Conservation (phyloP, 2,329 filamentous ascomycete genomes). For the Apiospora kogelbergensis region DNA sequence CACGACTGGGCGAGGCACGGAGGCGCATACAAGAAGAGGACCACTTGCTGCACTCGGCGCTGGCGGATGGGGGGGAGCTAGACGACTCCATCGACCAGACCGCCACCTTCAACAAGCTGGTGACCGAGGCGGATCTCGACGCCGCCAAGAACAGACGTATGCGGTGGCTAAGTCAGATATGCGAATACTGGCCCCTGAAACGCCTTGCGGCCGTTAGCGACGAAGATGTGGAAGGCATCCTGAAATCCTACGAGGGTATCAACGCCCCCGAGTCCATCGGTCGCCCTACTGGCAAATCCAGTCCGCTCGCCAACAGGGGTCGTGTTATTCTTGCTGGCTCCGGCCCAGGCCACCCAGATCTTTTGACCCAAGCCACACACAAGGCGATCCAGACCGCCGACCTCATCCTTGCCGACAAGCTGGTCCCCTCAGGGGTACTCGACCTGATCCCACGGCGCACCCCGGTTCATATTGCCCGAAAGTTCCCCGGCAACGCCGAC, state of each 20-base stretch:
- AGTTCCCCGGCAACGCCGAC: slow-evolving; percentile 97
- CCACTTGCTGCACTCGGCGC: slow-evolving; percentile 37
- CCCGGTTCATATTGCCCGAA: slow-evolving; percentile 87
- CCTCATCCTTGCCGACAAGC: slow-evolving; percentile 81
- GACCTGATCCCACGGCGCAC: slow-evolving; percentile 89
- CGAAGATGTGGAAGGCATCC: slow-evolving; percentile 71
- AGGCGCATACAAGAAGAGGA: slow-evolving; percentile 74
- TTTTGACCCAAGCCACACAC: slow-evolving; percentile 81
- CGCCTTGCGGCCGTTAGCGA: slow-evolving; percentile 79
- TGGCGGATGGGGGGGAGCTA: slow-evolving; percentile 39
- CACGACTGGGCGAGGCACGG: slow-evolving; percentile 72
- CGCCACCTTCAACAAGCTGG: slow-evolving; percentile 79
- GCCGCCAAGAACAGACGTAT: slow-evolving; percentile 78
- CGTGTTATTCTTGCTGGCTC: slow-evolving; percentile 87
- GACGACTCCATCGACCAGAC: slow-evolving; percentile 72
- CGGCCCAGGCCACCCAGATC: slow-evolving; percentile 87
- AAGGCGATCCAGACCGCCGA: slow-evolving; percentile 75
- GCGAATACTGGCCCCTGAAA: slow-evolving; percentile 95
- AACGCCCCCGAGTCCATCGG: slow-evolving; percentile 17
- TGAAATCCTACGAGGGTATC: slow-evolving; percentile 65
- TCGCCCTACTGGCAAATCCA: slow-evolving; percentile 16
- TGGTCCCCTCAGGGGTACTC: slow-evolving; percentile 80
- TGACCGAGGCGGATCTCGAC: slow-evolving; percentile 71
- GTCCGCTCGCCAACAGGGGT: slow-evolving; percentile 43
- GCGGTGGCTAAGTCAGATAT: slow-evolving; percentile 93